Evolutionary conservation across 2,329 filamentous ascomycete genomes (phyloP).

Genomic region (Fusarium aywerte): DNA sequence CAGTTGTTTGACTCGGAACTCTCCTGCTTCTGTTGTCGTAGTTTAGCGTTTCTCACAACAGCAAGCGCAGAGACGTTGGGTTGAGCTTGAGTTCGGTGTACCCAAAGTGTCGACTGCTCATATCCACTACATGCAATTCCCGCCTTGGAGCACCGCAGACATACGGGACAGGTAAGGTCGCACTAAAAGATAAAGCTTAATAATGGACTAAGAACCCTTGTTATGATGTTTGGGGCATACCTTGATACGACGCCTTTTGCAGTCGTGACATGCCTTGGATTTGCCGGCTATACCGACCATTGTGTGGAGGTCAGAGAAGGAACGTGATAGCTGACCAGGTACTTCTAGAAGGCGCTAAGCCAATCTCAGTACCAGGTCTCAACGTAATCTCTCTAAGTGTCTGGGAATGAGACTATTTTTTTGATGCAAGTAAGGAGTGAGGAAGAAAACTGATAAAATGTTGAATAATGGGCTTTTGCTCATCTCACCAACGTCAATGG

Average conservation of each 20-base stretch:
- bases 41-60: neutral
- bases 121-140: slow-evolving; percentile 3
- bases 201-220: accelerated
- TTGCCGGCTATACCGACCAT: slow-evolving; percentile 18
- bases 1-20: accelerated
- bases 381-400: neutral
- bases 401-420: neutral
- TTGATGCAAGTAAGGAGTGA: neutral
- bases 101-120: slow-evolving; percentile 6
- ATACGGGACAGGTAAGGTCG: neutral
- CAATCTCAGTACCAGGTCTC: neutral
- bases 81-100: neutral
- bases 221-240: neutral
- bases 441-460: neutral
- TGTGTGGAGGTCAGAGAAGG: accelerated
- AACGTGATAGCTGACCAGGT: accelerated
- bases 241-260: slow-evolving; percentile 23
- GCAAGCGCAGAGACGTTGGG: slow-evolving; percentile 3
- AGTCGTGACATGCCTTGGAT: slow-evolving; percentile 16
- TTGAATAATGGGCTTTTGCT: neutral
- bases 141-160: slow-evolving; percentile 6
- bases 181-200: neutral
- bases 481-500: neutral
- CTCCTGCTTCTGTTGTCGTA: neutral
- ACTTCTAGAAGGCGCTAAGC: neutral